Percentiles rank a stretch among this genome's conserved stretches.
Conservation (phyloP, 345 rosid genomes). For the Erucastrum elatum region DNA sequence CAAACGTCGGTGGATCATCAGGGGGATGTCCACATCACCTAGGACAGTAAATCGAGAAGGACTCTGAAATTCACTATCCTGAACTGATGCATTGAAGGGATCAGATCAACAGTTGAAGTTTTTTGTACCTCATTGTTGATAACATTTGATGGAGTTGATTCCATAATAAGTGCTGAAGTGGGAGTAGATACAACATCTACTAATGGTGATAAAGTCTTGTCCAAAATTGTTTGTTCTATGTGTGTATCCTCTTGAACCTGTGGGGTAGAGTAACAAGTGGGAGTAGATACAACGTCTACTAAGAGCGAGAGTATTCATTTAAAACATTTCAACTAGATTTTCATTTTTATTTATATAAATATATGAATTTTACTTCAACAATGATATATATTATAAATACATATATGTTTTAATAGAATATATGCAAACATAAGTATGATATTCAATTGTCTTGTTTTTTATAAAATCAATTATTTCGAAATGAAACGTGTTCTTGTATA, state of each 20-base stretch:
- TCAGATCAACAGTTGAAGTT: slow-evolving; percentile 1
- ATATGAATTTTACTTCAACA: too few species aligned
- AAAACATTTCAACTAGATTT: too few species aligned
- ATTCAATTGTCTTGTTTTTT: too few species aligned
- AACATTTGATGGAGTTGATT: not conserved
- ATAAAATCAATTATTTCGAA: too few species aligned
- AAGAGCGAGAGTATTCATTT: too few species aligned
- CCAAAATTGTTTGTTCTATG: not conserved
- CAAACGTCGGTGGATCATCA: not conserved
- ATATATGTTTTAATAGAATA: too few species aligned
- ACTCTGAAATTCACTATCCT: not conserved
- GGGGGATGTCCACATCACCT: not conserved
- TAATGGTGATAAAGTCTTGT: not conserved
- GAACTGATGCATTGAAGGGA: not conserved
- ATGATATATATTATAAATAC: too few species aligned
- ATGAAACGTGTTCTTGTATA: too few species aligned
- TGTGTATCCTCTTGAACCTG: not conserved
- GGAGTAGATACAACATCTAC: not conserved
- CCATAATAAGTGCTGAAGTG: not conserved
- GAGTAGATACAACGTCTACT: too few species aligned
- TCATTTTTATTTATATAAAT: too few species aligned
- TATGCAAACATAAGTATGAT: too few species aligned
- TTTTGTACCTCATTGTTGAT: not conserved
- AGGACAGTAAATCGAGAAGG: not conserved
- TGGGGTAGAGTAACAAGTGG: not conserved